Conservation (phyloP, 192 early-diverging fungal species). For the Gamsiella multidivaricata region DNA sequence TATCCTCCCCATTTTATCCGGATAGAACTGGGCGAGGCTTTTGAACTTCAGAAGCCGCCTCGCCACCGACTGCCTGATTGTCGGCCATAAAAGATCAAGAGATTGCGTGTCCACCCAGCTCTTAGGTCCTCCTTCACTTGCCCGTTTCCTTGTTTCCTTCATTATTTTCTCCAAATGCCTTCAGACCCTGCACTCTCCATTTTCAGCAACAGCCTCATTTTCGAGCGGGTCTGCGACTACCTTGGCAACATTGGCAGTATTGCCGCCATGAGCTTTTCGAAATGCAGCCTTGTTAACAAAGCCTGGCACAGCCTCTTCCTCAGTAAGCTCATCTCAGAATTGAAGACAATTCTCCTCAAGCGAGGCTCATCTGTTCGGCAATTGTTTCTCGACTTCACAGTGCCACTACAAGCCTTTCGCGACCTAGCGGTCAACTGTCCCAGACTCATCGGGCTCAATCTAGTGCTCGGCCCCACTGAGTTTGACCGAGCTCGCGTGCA, state of each 20-base stretch:
- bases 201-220: neutral
- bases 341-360: neutral
- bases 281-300: neutral
- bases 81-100: too few species aligned
- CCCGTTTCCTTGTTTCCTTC: neutral
- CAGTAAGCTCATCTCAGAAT: neutral
- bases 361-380: neutral
- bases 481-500: neutral
- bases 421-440: neutral
- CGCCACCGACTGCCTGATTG: too few species aligned
- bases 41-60: too few species aligned
- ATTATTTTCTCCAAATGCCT: neutral
- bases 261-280: neutral
- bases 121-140: too few species aligned
- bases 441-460: too few species aligned
- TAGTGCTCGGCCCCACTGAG: neutral
- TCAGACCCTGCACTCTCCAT: neutral
- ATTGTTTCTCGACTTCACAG: neutral
- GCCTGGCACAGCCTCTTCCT: neutral
- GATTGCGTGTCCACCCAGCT: too few species aligned
- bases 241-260: neutral
- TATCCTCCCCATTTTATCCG: too few species aligned
- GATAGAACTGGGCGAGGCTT: too few species aligned
- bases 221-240: neutral
- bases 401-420: too few species aligned